Base-by-base conservation (phyloP, 495 filamentous ascomycete genomes). In the Terfezia boudieri region DNA sequence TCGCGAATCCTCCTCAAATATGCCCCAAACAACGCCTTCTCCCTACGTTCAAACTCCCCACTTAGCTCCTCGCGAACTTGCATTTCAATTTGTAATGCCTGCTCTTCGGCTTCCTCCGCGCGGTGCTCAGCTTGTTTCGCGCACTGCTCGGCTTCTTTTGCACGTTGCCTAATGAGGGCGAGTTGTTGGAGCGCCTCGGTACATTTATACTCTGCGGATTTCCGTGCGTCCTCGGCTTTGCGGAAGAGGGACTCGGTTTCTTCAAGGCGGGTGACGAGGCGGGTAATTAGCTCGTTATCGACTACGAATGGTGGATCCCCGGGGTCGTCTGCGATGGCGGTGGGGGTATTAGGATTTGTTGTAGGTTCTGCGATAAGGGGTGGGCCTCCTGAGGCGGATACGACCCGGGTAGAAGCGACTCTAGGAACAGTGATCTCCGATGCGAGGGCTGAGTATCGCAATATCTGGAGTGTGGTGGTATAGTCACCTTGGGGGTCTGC, bases 381-480 rank as follows among this genome's bases (percentile, higher is more conserved):
- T 66, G 67, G 59, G 56, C 72, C 35, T 60, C 66, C 56, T 14
- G 67, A 32, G 46, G 63, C 53, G n/a, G 55, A 8, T 56, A 56
- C 10, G 37, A 63, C 35, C 2, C 55, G 51, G 1, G 56, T 52
- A 22, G 49, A 58, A n/a, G 57, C 16, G 23, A 49, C 23, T 36
- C 89, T 79, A 2, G 89, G 88, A 4, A 95, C 85, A 0, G 92
- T 92, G 14, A 95, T 82, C 69, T 98, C 90, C 2, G 86, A 78
- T 0, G 90, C 92, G 5, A 96, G 74, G 9, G 90, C 92, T 26
- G 86, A 93, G 65, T 98, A 98, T 12, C 90, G 82, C 5, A 98
- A 71, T 37, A 98, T 96, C 66, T 98, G 90, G 22, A 84, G 86
- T 0, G 92, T 96, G 17, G 90, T 86, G 61, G 96, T 95, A 71